phyloP scores from a whole-genome alignment of 169 alveolate genomes.

The Eimeria falciformis region DNA sequence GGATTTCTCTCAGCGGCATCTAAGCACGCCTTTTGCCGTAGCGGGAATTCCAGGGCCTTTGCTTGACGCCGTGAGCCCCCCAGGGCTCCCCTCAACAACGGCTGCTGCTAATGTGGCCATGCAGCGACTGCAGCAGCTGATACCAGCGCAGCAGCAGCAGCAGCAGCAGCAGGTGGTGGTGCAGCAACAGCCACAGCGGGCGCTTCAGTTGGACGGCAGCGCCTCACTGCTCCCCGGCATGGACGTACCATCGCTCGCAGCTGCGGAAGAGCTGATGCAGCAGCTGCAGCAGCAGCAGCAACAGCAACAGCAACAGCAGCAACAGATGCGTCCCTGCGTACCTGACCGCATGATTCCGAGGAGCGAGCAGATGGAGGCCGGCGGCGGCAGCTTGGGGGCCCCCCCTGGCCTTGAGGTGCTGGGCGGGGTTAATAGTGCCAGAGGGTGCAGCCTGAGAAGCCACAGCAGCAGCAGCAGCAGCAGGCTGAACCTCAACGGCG shows the following conservation, averaged over 20 bases:
- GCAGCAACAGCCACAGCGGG: slow-evolving; percentile 54
- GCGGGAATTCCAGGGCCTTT: slow-evolving; percentile 30
- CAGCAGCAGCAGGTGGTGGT: slow-evolving; percentile 36
- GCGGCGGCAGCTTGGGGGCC: slow-evolving; percentile 54
- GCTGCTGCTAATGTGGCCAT: slow-evolving; percentile 20
- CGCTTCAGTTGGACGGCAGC: slow-evolving; percentile 16
- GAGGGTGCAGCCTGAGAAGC: slow-evolving; percentile 20
- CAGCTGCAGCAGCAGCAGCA: slow-evolving; percentile 44
- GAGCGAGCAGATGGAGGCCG: slow-evolving; percentile 8
- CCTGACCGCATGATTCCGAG: slow-evolving; percentile 41
- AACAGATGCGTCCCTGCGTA: slow-evolving; percentile 42
- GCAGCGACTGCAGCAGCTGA: slow-evolving; percentile 52
- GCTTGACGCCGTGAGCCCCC: background rate
- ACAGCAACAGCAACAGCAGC: background rate
- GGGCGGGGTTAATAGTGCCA: slow-evolving; percentile 27
- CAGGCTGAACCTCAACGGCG: background rate
- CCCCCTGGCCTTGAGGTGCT: slow-evolving; percentile 64
- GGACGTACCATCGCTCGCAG: background rate
- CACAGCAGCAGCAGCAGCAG: slow-evolving; percentile 55
- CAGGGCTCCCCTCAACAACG: background rate
- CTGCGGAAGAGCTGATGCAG: slow-evolving; percentile 34
- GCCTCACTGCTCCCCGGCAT: slow-evolving; percentile 27
- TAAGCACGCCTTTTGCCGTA: background rate
- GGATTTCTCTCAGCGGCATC: background rate
- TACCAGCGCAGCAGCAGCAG: slow-evolving; percentile 46